Percentiles rank a stretch among this genome's conserved stretches.
These are phyloP conservation scores for Metarhizium robertsii DNA, from an alignment of 2,329 filamentous ascomycete species.

Conservation along the genomic window DNA sequence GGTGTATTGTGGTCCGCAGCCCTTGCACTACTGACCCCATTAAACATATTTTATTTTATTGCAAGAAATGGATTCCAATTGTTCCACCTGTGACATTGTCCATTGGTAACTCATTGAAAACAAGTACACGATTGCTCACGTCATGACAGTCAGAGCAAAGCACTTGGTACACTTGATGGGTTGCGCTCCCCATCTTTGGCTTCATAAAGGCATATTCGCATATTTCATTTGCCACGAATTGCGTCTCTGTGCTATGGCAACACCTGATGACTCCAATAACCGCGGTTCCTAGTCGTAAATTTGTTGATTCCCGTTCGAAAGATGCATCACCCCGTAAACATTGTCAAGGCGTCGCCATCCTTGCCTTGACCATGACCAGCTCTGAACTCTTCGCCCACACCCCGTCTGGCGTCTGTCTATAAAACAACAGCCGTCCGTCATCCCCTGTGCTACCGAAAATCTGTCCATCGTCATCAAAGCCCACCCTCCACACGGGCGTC, in stretches of 20 bases:
- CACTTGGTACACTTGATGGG: too few species aligned
- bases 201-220: too few species aligned
- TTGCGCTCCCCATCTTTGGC: too few species aligned
- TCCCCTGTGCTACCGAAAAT: conserved; percentile 69
- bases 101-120: background rate
- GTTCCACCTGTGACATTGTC: background rate
- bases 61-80: background rate
- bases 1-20: background rate
- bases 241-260: too few species aligned
- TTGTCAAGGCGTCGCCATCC: conserved; percentile 36
- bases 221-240: too few species aligned
- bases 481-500: conserved; percentile 66
- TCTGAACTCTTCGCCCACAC: conserved; percentile 52
- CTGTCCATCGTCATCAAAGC: conserved; percentile 62
- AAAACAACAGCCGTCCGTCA: conserved; percentile 57
- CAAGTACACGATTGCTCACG: too few species aligned
- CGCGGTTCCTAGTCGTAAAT: background rate
- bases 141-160: too few species aligned
- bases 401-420: conserved; percentile 49
- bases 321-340: background rate
- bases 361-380: conserved; percentile 47
- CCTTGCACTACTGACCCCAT: background rate
- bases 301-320: background rate
- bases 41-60: background rate
- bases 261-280: background rate